Conservation (phyloP, 768 basidiomycete genomes). For the Erythrobasidium yunnanense region DNA sequence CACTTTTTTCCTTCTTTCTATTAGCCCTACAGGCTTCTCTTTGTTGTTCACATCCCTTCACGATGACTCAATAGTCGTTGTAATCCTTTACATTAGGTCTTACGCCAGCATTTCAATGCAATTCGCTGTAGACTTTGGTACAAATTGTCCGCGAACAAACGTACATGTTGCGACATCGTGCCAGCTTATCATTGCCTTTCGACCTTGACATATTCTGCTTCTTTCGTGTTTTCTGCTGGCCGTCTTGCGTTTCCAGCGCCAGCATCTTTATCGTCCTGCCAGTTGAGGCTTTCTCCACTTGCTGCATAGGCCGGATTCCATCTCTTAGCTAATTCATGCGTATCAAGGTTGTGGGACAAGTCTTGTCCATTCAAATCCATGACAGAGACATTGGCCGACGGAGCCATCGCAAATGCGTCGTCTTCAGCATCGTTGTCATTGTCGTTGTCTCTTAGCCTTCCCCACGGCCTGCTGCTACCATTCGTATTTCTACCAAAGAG, state of each 20-base stretch:
- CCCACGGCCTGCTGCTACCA: not conserved
- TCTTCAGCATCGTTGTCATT: slow-evolving; percentile 5
- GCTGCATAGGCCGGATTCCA: slow-evolving; percentile 3
- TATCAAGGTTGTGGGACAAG: not conserved
- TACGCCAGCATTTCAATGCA: too few species aligned
- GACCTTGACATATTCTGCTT: not conserved
- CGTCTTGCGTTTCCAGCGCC: too few species aligned
- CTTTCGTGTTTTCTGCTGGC: not conserved
- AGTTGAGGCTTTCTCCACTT: slow-evolving; percentile 9
- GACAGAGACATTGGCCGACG: slow-evolving; percentile 4
- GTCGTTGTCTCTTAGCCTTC: not conserved
- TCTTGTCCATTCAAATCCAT: slow-evolving; percentile 1
- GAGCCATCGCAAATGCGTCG: slow-evolving; percentile 1
- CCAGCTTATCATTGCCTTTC: too few species aligned
- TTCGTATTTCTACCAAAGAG: not conserved
- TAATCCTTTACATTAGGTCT: too few species aligned
- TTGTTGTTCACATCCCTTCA: too few species aligned
- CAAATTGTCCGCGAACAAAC: too few species aligned
- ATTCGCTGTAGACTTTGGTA: too few species aligned
- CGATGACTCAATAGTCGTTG: too few species aligned
- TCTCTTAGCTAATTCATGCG: not conserved
- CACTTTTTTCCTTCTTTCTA: too few species aligned
- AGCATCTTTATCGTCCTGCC: not conserved
- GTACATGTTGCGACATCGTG: too few species aligned
- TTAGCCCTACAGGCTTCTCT: too few species aligned